Base-by-base conservation (phyloP, 164 flowering plant genomes). In the Tetracentron sinense region DNA sequence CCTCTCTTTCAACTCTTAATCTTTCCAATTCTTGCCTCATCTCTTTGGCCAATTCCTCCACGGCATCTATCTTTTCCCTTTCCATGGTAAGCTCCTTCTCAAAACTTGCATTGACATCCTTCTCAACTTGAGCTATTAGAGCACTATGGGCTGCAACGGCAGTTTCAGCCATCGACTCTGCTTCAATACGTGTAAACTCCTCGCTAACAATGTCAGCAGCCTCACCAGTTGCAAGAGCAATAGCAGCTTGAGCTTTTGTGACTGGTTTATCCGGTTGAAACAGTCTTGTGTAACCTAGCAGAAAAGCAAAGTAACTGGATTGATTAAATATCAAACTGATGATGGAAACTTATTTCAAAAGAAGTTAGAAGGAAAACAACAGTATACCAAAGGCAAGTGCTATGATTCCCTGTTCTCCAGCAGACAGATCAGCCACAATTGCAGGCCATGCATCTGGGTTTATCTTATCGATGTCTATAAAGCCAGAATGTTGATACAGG, bases 231-330 rank as follows among this genome's bases (percentile, higher is more conserved):
- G 94, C 81, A 72, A 95, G 85, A 68, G 97, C 96, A 71, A 95
- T 83, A 56, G 99, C 99, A 68, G 97, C 97, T 75, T 92, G 99
- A 64, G 92, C 96, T 68, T 85, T 92, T 35, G 99, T 89, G 28
- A 95, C 99, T 29, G 99, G 97, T 55, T 95, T 92, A 58, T 81
- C 82, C 44, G 99, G 97, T 81, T 95, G 99, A 76, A 92, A 92
- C 23, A 95, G 80, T 70, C 95, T 85, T 30, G 97, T 95, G 71
- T 82, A 88, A 62, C 99, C 99, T 95, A 68, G 53, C 16, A 58
- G 53, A 61, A 20, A 33, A 50, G 28, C 11, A 7, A 47, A 38
- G 14, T 38, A 38, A 38, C 14, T 38, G 14, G 17, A 12, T 10
- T 44, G 3, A 6, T 53, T 50, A 38, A 46, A 17, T 38, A 62